phyloP scores from a whole-genome alignment of 208 protist genomes.

The Chromosphaera perkinsii region DNA sequence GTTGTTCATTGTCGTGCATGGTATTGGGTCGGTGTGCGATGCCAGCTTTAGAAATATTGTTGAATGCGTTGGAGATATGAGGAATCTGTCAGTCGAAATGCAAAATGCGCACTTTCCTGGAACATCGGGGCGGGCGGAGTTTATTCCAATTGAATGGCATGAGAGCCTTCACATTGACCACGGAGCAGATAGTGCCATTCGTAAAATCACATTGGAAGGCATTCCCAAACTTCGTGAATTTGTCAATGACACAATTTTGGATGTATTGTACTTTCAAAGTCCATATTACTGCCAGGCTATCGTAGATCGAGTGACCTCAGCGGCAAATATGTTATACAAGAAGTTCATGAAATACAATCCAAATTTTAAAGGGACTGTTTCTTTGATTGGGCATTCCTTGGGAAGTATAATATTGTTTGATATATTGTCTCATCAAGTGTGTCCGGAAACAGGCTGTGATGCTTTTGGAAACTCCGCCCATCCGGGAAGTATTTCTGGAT shows the following conservation, averaged over 20 bases:
- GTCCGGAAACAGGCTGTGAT: not conserved
- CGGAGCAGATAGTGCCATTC: constrained; percentile 1
- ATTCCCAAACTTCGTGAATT: constrained; percentile 15
- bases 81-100: too few relatives aligned
- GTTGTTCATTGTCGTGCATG: too few relatives aligned
- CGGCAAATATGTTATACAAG: constrained; percentile 7
- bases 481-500: too few relatives aligned
- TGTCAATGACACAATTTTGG: constrained; percentile 19
- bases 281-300: constrained; percentile 13
- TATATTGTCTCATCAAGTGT: constrained; percentile 17
- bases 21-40: too few relatives aligned
- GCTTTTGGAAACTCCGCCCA: too few relatives aligned
- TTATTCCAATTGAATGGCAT: constrained; percentile 2
- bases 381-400: constrained; percentile 22
- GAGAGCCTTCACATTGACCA: not conserved
- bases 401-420: constrained; percentile 29
- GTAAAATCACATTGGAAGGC: constrained; percentile 16
- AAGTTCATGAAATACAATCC: constrained; percentile 15
- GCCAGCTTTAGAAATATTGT: too few relatives aligned
- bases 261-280: constrained; percentile 27
- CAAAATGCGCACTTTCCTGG: too few relatives aligned
- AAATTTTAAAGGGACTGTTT: constrained; percentile 9
- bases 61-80: too few relatives aligned
- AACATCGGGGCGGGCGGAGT: not conserved
- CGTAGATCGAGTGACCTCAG: not conserved